Evolutionary conservation across 140 eudicot genomes (phyloP).

Genomic region (Oenanthe javanica): DNA sequence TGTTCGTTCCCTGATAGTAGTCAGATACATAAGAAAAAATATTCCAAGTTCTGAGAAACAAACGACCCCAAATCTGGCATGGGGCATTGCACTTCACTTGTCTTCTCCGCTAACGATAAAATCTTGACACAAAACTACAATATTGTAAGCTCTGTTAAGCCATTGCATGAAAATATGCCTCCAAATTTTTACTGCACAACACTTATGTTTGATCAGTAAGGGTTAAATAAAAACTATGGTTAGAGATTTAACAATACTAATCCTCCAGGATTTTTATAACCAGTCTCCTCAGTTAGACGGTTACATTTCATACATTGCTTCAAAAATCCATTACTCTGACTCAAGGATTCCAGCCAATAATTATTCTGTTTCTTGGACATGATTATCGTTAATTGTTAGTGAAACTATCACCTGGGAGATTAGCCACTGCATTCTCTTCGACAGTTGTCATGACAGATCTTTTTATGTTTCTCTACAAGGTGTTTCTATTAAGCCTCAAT

Average conservation of each 20-base stretch:
- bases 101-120: neutral
- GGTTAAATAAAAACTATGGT: neutral
- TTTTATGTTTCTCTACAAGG: no score
- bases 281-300: no score
- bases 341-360: constrained; percentile 20
- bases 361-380: constrained; percentile 18
- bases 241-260: no score
- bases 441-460: neutral
- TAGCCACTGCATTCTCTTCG: constrained; percentile 18
- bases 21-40: neutral
- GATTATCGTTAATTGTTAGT: constrained; percentile 17
- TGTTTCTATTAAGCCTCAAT: no score
- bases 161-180: neutral
- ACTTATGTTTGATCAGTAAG: no score
- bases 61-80: neutral
- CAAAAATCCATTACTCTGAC: constrained; percentile 17
- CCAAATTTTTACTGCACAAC: neutral
- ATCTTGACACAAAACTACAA: neutral
- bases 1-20: neutral
- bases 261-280: no score
- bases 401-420: constrained; percentile 14
- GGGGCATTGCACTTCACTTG: neutral
- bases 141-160: neutral
- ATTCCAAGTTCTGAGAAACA: neutral
- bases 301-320: constrained; percentile 10